Evolutionary conservation across 2,329 filamentous ascomycete species (phyloP).

Genomic region (Dryadomyces quercivorus): DNA sequence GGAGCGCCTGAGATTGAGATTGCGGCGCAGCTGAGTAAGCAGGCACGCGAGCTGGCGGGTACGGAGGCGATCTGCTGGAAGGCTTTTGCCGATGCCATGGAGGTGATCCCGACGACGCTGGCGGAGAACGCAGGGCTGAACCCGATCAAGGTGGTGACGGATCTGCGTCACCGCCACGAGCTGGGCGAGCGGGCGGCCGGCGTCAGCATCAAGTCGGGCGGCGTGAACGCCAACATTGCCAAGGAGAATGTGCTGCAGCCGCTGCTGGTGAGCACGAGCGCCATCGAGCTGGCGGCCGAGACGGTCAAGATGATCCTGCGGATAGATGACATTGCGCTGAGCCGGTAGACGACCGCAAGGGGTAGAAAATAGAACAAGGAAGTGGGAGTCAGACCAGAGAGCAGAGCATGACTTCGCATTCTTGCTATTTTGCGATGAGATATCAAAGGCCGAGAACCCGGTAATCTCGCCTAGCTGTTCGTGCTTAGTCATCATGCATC

Average conservation of each 20-base stretch:
- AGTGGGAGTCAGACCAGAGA: too few species aligned
- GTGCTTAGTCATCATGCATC: too few species aligned
- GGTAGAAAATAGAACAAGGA: neutral
- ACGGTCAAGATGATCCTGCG: slow-evolving; percentile 89
- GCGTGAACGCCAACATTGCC: slow-evolving; percentile 91
- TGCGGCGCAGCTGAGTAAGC: slow-evolving; percentile 71
- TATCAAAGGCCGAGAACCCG: too few species aligned
- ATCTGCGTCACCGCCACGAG: slow-evolving; percentile 86
- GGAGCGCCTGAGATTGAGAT: slow-evolving; percentile 96
- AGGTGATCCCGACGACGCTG: slow-evolving; percentile 91
- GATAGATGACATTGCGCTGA: slow-evolving; percentile 55
- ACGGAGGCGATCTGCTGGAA: slow-evolving; percentile 99
- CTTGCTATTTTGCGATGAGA: too few species aligned
- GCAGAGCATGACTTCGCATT: too few species aligned
- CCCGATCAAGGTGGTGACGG: slow-evolving; percentile 97
- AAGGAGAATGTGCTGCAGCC: slow-evolving; percentile 97
- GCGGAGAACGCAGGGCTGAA: slow-evolving; percentile 97
- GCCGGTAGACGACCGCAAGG: slow-evolving; percentile 30
- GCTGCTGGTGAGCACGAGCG: slow-evolving; percentile 89
- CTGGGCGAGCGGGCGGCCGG: slow-evolving; percentile 92
- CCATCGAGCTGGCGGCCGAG: slow-evolving; percentile 92
- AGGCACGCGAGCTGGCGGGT: slow-evolving; percentile 70
- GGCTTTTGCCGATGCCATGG: slow-evolving; percentile 93
- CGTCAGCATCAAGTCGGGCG: slow-evolving; percentile 95
- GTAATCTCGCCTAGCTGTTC: too few species aligned